Base-by-base conservation (phyloP, 2,329 filamentous ascomycete genomes). In the Aspergillus bombycis region DNA sequence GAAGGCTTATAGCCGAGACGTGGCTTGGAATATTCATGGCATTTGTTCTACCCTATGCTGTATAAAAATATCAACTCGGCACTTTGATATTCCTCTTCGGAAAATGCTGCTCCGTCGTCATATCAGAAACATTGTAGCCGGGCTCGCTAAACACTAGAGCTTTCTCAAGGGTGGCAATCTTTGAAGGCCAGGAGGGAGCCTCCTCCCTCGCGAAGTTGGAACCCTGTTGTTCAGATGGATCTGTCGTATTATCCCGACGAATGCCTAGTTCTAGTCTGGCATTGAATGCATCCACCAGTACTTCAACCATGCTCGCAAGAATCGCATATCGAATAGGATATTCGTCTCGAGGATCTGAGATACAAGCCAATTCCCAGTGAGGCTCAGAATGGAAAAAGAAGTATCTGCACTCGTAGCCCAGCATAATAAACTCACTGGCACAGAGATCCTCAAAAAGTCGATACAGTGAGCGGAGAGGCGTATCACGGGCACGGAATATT, bases 241-340 rank as follows among this genome's bases (percentile, higher is more conserved):
- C 34, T 14, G 34, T 38, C 7, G 34, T 38, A 38, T 38, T 14
- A 38, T 38, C 53, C 21, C 57, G 52, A 34, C 61, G 57, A 19
- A 63, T 53, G 2, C 57, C 61, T 14, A 63, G 21, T 21, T 45
- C 50, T n/a, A 63, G 34, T 32, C 57, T 46, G 57, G 50, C 60
- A 12, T 63, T 63, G 12, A 63, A 36, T 5, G 61, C 61, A 14
- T 60, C 61, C 14, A 60, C 50, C 16, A 63, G 36, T 26, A 46
- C 61, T n/a, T 63, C 61, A 6, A 63, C 57, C 14, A 63, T 59
- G 19, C 57, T 56, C 4, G 61, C 61, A n/a, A 63, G 52, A 9
- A 63, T 50, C 3, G 61, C 57, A 21, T 63, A 63, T 6, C 61
- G 61, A 16, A 63, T 28, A 12, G 57, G 52, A 32, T 60, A 57